A percentile compares a stretch with the other conserved stretches of the same genome.
phyloP scores from a whole-genome alignment of 1,284 basidiomycete species.

The Sanghuangporus baumii region DNA sequence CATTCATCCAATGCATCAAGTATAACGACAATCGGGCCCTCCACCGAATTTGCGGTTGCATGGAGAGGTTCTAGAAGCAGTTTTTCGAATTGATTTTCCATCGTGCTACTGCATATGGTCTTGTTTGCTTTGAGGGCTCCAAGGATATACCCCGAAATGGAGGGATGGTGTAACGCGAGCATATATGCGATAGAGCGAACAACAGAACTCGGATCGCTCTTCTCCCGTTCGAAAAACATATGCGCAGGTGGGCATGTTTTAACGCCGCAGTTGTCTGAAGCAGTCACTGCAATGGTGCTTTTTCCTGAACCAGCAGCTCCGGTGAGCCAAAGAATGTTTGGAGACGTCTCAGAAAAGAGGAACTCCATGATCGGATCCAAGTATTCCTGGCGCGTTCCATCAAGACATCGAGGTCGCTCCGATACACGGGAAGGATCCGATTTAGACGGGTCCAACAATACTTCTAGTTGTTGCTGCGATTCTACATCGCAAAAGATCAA shows the following conservation, averaged over 20 bases:
- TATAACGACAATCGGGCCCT: conserved; percentile 1
- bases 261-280: background rate
- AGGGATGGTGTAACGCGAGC: conserved; percentile 10
- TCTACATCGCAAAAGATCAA: background rate
- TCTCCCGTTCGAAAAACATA: background rate
- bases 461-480: background rate
- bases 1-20: conserved; percentile 9
- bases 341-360: conserved; percentile 12
- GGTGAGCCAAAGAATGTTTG: conserved; percentile 14
- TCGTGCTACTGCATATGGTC: background rate
- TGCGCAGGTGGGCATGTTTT: background rate
- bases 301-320: conserved; percentile 21
- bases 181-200: background rate
- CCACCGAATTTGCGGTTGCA: background rate
- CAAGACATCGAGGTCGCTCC: conserved; percentile 14
- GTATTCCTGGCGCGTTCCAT: conserved; percentile 18
- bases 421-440: background rate
- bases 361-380: conserved; percentile 21
- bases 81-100: background rate
- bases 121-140: background rate
- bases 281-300: conserved; percentile 19
- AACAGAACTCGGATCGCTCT: background rate
- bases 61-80: background rate
- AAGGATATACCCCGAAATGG: background rate
- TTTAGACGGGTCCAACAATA: background rate